phyloP scores from a whole-genome alignment of 768 basidiomycete genomes.

The Boletus reticulatus region DNA sequence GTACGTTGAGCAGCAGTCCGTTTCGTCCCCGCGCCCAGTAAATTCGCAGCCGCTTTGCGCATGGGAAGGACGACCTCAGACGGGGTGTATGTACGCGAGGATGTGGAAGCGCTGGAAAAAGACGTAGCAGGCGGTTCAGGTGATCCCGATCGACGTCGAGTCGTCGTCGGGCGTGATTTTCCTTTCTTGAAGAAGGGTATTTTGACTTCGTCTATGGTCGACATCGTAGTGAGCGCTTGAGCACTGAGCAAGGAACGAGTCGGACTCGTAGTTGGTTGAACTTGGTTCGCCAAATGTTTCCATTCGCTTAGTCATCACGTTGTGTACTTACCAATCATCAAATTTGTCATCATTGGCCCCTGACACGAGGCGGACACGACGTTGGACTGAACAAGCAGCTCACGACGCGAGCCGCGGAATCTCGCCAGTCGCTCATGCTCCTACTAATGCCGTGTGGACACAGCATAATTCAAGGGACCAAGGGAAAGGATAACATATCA shows the following conservation, averaged over 20 bases:
- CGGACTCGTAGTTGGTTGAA: background rate
- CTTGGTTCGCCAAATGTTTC: background rate
- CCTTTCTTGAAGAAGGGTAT: conserved; percentile 92
- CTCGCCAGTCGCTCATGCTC: background rate
- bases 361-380: background rate
- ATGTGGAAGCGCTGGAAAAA: conserved; percentile 19
- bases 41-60: conserved; percentile 62
- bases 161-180: conserved; percentile 71
- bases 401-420: background rate
- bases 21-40: conserved; percentile 78
- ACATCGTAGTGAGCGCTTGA: conserved; percentile 24
- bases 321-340: background rate
- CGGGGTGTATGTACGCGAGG: conserved; percentile 18
- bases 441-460: background rate
- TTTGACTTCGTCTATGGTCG: conserved; percentile 37
- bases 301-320: conserved; percentile 17
- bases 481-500: background rate
- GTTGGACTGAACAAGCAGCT: background rate
- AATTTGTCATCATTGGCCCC: conserved; percentile 14
- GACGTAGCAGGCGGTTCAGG: conserved; percentile 37
- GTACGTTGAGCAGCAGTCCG: conserved; percentile 52
- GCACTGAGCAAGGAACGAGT: background rate
- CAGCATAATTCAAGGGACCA: background rate
- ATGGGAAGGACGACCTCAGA: conserved; percentile 79
- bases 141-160: conserved; percentile 72